Conservation (phyloP, 2,329 filamentous ascomycete genomes). For the Teratosphaeria zuluensis region DNA sequence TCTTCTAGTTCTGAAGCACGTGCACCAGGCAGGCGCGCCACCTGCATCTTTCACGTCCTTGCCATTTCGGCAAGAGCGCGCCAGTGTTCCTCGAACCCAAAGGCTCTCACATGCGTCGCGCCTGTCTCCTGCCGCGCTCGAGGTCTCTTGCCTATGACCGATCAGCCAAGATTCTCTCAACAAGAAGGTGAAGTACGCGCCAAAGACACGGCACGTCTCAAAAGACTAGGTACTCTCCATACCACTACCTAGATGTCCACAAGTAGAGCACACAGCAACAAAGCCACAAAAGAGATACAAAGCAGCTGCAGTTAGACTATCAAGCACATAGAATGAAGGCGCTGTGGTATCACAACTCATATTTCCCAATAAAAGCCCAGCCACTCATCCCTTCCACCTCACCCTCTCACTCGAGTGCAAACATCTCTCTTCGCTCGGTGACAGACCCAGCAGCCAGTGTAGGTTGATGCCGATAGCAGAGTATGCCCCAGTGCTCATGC, state of each 20-base stretch:
- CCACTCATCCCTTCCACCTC: slow-evolving; percentile 1
- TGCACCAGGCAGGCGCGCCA: too few species aligned
- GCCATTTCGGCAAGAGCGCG: not conserved
- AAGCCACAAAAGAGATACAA: not conserved
- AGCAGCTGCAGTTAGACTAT: not conserved
- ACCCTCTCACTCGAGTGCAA: slow-evolving; percentile 3
- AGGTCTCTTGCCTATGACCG: not conserved
- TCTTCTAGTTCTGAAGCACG: too few species aligned
- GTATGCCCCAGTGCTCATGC: not conserved
- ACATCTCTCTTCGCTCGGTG: slow-evolving; percentile 3
- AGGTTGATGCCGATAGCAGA: not conserved
- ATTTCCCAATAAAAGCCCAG: not conserved
- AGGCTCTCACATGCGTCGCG: too few species aligned
- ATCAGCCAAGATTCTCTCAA: not conserved
- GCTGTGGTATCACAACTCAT: slow-evolving; percentile 24
- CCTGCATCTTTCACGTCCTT: too few species aligned
- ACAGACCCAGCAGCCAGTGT: slow-evolving; percentile 1
- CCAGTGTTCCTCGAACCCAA: not conserved
- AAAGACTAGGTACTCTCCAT: not conserved
- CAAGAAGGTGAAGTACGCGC: not conserved
- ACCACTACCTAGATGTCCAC: not conserved
- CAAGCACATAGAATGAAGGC: slow-evolving; percentile 14
- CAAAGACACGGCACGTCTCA: not conserved
- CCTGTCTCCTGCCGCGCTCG: not conserved
- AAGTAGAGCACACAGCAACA: not conserved